Evolutionary conservation across 805 yeast species (phyloP).

Genomic region (Schwanniomyces yamadae): DNA sequence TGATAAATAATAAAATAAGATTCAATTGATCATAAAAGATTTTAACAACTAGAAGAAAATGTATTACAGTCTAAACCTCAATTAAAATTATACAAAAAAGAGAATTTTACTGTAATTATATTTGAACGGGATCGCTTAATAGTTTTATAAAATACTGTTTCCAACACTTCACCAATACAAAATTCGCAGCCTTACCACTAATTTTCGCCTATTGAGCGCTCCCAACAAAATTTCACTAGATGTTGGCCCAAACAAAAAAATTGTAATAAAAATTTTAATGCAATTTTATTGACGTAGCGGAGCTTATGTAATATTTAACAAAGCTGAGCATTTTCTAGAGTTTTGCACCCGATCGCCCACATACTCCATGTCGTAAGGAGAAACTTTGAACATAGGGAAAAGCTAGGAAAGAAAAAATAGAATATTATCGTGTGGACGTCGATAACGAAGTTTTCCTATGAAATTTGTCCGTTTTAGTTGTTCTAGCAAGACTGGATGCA

Average conservation of each 20-base stretch:
- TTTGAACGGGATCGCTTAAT: not conserved
- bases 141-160: not conserved
- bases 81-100: not conserved
- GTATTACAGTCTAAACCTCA: not conserved
- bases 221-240: slow-evolving; percentile 6
- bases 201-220: not conserved
- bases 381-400: no score
- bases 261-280: slow-evolving; percentile 3
- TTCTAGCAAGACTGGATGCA: no score
- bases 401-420: no score
- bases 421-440: no score
- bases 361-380: no score
- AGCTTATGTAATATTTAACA: no score
- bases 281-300: slow-evolving; percentile 7
- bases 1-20: not conserved
- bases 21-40: not conserved
- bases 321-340: no score
- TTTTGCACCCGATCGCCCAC: no score
- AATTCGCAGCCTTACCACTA: slow-evolving; percentile 3
- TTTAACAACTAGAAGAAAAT: not conserved
- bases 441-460: no score
- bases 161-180: not conserved
- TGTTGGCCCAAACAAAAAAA: slow-evolving; percentile 10
- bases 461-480: no score
- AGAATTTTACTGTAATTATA: not conserved